Conservation (phyloP, 805 yeast genomes). For the Zygosaccharomyces bailii region DNA sequence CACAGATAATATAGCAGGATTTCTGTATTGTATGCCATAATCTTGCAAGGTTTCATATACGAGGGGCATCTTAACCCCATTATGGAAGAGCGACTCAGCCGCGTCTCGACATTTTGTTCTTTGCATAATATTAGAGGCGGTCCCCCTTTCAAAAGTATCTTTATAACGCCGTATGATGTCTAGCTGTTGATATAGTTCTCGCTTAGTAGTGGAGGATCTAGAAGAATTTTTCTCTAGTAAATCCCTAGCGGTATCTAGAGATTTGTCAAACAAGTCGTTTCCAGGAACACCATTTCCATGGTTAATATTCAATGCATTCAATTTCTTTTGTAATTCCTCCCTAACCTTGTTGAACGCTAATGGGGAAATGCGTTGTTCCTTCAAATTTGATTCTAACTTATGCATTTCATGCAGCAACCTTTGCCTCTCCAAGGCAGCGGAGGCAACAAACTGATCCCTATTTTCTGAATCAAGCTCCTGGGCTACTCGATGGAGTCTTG, state of each 20-base stretch:
- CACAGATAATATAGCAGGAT: slow-evolving; percentile 14
- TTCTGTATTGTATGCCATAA: slow-evolving; percentile 24
- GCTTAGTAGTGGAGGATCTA: slow-evolving; percentile 21
- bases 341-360: slow-evolving; percentile 11
- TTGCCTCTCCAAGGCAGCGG: slow-evolving; percentile 19
- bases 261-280: slow-evolving; percentile 19
- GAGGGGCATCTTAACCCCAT: slow-evolving; percentile 33
- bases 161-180: slow-evolving; percentile 20
- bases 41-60: slow-evolving; percentile 30
- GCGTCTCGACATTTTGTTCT: slow-evolving; percentile 22
- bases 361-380: slow-evolving; percentile 16
- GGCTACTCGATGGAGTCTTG: slow-evolving; percentile 19
- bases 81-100: slow-evolving; percentile 24
- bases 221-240: slow-evolving; percentile 19
- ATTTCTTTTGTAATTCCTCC: slow-evolving; percentile 15
- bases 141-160: slow-evolving; percentile 19
- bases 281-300: background rate
- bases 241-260: slow-evolving; percentile 23
- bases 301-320: slow-evolving; percentile 14
- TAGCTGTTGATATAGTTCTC: slow-evolving; percentile 18
- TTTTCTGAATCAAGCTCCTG: slow-evolving; percentile 21
- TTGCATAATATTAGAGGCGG: slow-evolving; percentile 8
- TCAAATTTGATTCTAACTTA: slow-evolving; percentile 15
- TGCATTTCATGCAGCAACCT: slow-evolving; percentile 20
- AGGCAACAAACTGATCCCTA: slow-evolving; percentile 15